phyloP scores from a whole-genome alignment of 2,329 filamentous ascomycete species.

The Venturia oleaginea region DNA sequence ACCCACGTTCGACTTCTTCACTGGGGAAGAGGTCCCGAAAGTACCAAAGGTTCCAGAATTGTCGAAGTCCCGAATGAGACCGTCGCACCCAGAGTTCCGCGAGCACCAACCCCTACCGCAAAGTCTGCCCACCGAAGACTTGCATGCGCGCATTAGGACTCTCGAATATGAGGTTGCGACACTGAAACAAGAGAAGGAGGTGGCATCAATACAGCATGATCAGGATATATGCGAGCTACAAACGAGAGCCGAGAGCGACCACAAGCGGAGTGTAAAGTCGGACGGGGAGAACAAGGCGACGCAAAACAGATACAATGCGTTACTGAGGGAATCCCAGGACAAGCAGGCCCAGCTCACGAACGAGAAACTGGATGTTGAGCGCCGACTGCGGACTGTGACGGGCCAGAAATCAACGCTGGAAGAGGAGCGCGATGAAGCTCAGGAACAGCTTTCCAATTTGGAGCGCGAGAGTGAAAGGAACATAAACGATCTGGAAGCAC shows the following conservation, averaged over 20 bases:
- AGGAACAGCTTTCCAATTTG: slow-evolving; percentile 62
- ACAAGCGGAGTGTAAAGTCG: slow-evolving; percentile 45
- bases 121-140: slow-evolving; percentile 52
- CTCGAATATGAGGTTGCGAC: slow-evolving; percentile 82
- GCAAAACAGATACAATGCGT: slow-evolving; percentile 44
- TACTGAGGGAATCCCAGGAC: slow-evolving; percentile 47
- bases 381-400: slow-evolving; percentile 45
- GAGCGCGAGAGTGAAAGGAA: slow-evolving; percentile 56
- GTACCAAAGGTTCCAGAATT: slow-evolving; percentile 19
- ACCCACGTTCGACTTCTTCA: slow-evolving; percentile 41
- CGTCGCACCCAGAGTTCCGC: slow-evolving; percentile 27
- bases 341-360: slow-evolving; percentile 44
- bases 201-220: slow-evolving; percentile 67
- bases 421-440: slow-evolving; percentile 76
- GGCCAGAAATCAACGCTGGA: slow-evolving; percentile 65
- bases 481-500: slow-evolving; percentile 51
- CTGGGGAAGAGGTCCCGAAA: slow-evolving; percentile 29
- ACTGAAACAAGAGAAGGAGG: slow-evolving; percentile 77
- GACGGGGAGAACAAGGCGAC: slow-evolving; percentile 44
- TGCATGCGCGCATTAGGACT: slow-evolving; percentile 83
- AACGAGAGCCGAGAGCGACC: slow-evolving; percentile 76
- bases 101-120: slow-evolving; percentile 9
- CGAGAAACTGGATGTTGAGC: slow-evolving; percentile 47
- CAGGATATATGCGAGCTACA: slow-evolving; percentile 75
- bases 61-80: slow-evolving; percentile 23